A percentile compares a stretch with the other conserved stretches of the same genome.
phyloP scores from a whole-genome alignment of 805 yeast species.

The Saccharomycopsis fibuligera region DNA sequence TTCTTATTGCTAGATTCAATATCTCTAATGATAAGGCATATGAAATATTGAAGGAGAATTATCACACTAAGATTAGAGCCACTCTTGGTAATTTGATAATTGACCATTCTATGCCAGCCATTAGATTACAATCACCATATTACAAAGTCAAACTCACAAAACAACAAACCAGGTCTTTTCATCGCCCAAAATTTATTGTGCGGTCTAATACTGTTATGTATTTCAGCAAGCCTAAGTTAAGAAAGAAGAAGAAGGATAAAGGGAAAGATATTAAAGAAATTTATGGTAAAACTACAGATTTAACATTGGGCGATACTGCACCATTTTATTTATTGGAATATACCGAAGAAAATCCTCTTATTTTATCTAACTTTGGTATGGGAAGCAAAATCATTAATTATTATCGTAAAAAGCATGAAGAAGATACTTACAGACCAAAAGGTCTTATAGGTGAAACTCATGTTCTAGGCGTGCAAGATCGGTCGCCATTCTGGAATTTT shows the following conservation, averaged over 20 bases:
- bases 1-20: slow-evolving; percentile 58
- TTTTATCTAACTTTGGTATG: slow-evolving; percentile 89
- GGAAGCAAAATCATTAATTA: slow-evolving; percentile 89
- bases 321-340: slow-evolving; percentile 77
- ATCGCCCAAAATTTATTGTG: slow-evolving; percentile 67
- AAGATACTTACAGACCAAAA: slow-evolving; percentile 83
- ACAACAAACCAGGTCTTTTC: slow-evolving; percentile 68
- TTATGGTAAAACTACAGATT: slow-evolving; percentile 62
- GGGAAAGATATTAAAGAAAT: slow-evolving; percentile 76
- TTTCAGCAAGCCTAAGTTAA: slow-evolving; percentile 64
- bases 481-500: slow-evolving; percentile 97
- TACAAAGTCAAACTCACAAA: slow-evolving; percentile 72
- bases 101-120: slow-evolving; percentile 88
- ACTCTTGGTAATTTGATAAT: slow-evolving; percentile 86
- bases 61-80: slow-evolving; percentile 86
- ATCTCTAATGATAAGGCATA: slow-evolving; percentile 86
- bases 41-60: slow-evolving; percentile 74
- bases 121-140: slow-evolving; percentile 81
- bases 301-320: slow-evolving; percentile 80
- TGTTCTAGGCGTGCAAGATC: slow-evolving; percentile 91
- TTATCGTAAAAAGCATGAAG: slow-evolving; percentile 75
- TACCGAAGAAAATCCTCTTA: slow-evolving; percentile 80
- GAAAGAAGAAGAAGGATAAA: slow-evolving; percentile 86
- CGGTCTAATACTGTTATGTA: slow-evolving; percentile 73
- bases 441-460: slow-evolving; percentile 89